phyloP scores from a whole-genome alignment of 2,329 filamentous ascomycete genomes.

The Aspergillus phoenicis region DNA sequence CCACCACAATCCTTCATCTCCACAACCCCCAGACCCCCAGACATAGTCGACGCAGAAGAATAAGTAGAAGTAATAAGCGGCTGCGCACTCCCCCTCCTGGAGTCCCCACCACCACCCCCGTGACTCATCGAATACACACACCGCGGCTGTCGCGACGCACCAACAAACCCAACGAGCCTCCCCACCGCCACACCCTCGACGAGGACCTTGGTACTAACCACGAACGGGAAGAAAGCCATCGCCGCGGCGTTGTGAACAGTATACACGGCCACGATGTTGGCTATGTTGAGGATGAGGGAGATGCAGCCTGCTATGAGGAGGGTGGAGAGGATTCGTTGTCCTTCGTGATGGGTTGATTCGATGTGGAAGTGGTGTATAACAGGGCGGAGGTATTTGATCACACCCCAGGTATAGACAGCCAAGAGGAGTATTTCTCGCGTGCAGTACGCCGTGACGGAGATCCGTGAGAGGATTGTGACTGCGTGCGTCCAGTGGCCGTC shows the following conservation, averaged over 20 bases:
- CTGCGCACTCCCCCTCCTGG: no score
- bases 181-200: background rate
- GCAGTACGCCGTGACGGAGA: constrained; percentile 55
- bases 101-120: no score
- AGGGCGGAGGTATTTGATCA: constrained; percentile 39
- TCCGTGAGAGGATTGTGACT: constrained; percentile 46
- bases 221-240: constrained; percentile 39
- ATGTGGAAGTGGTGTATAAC: constrained; percentile 47
- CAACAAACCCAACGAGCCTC: background rate
- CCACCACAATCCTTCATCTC: no score
- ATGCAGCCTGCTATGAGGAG: constrained; percentile 48
- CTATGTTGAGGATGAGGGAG: constrained; percentile 43
- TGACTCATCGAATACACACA: no score
- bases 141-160: no score
- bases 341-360: constrained; percentile 26
- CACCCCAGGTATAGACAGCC: constrained; percentile 54
- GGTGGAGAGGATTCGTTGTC: constrained; percentile 42
- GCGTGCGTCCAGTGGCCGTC: background rate
- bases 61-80: no score
- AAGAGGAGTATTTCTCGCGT: constrained; percentile 56
- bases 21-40: no score
- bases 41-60: no score
- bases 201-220: constrained; percentile 39
- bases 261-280: constrained; percentile 38
- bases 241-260: constrained; percentile 38